phyloP scores from a whole-genome alignment of 768 basidiomycete genomes.

The Leccinum incarnatum region DNA sequence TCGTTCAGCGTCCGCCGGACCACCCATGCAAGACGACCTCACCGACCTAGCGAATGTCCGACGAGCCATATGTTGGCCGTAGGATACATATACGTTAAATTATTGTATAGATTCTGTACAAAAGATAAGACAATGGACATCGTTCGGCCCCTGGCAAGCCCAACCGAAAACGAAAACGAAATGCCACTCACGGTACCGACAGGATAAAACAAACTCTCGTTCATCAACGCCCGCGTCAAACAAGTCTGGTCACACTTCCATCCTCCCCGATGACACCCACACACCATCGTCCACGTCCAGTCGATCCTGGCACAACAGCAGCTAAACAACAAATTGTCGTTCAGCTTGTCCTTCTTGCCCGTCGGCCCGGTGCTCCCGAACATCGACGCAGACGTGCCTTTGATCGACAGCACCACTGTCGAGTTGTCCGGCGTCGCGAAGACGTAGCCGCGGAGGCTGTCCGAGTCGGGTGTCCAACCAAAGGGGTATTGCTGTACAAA shows the following conservation, averaged over 20 bases:
- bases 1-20: constrained; percentile 5
- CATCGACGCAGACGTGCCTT: constrained; percentile 83
- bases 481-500: constrained; percentile 56
- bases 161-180: background rate
- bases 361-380: constrained; percentile 81
- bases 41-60: constrained; percentile 63
- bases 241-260: constrained; percentile 83
- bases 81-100: constrained; percentile 90
- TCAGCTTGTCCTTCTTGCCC: constrained; percentile 86
- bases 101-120: constrained; percentile 88
- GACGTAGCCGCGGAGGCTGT: constrained; percentile 89
- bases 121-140: background rate
- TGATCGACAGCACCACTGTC: constrained; percentile 85
- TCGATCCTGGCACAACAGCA: constrained; percentile 94
- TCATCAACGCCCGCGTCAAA: constrained; percentile 67
- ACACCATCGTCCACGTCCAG: constrained; percentile 93
- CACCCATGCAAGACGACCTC: constrained; percentile 31
- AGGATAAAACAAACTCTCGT: constrained; percentile 86
- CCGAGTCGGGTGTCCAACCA: constrained; percentile 87
- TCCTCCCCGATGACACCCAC: constrained; percentile 78
- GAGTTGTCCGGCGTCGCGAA: constrained; percentile 82
- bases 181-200: constrained; percentile 70
- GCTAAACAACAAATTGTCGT: constrained; percentile 90
- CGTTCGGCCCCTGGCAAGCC: background rate
- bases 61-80: constrained; percentile 85